phyloP scores from a whole-genome alignment of 768 basidiomycete genomes.

The Paxillus ammoniavirescens region DNA sequence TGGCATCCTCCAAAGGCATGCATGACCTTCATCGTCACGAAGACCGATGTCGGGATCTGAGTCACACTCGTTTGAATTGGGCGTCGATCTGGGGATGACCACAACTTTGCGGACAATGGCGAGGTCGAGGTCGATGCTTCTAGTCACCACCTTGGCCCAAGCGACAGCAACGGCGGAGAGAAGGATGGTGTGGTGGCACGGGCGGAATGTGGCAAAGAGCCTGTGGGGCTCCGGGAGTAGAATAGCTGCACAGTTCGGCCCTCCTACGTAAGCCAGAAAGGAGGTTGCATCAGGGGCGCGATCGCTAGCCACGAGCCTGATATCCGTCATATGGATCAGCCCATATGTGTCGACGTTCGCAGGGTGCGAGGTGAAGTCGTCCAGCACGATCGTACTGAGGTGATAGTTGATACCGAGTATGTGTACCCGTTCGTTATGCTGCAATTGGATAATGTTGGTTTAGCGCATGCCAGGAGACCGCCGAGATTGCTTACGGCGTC shows the following conservation, averaged over 20 bases:
- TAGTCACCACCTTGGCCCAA: slow-evolving; percentile 6
- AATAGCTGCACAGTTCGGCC: neutral
- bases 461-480: no score
- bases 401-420: slow-evolving; percentile 29
- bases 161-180: slow-evolving; percentile 21
- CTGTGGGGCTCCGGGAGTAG: neutral
- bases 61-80: neutral
- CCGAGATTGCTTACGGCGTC: no score
- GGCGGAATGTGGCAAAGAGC: slow-evolving; percentile 29
- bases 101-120: neutral
- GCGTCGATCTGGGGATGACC: neutral
- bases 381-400: slow-evolving; percentile 21
- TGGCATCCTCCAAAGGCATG: slow-evolving; percentile 5
- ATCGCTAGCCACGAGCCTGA: slow-evolving; percentile 43
- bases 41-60: neutral
- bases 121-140: neutral
- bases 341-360: slow-evolving; percentile 2
- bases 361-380: slow-evolving; percentile 2
- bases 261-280: slow-evolving; percentile 13
- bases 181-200: slow-evolving; percentile 28
- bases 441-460: no score
- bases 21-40: slow-evolving; percentile 3
- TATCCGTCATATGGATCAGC: slow-evolving; percentile 14
- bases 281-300: slow-evolving; percentile 41
- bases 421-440: slow-evolving; percentile 2